Evolutionary conservation across 129 eudicot genomes (phyloP), one percentile per base, ranked within the genome.

Genomic region (Ambrosia trifida): DNA sequence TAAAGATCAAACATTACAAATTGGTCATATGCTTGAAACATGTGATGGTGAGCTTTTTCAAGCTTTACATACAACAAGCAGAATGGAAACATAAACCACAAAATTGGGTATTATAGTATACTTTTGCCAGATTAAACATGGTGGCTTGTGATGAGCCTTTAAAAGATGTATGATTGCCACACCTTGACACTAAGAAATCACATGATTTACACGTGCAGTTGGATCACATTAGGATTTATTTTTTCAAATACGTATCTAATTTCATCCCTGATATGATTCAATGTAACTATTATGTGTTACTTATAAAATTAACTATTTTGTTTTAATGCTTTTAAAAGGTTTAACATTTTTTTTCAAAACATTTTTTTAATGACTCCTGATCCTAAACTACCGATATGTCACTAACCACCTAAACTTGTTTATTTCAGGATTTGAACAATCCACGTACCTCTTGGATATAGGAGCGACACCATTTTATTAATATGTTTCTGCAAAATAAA

Each of bases 161-260:
- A 57, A 4, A 72, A 11, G 68, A 58, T 43, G 62, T 44, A 43
- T 72, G 68, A 72, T 57, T 59, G 31, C 30, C 76, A 72, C 47
- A 59, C 76, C 47, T 30, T n/a, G 76, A 72, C 76, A 58, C 68
- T 72, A 44, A 44, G 76, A 59, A 5, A 58, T 72, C 76, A 72
- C 63, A 24, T 56, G 63, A 56, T 56, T 56, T 56, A 56, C 63
- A 24, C 63, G 36, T 56, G 63, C 33, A 56, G 16, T 56, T 54
- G 33, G 61, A 54, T 54, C 61, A 20, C 61, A 54, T 19, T 20
- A 54, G 19, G 61, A 10, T 10, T 20, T 24, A 24, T 24, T 54
- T 20, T 54, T 2, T 40, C 44, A 40, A 12, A 54, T 3, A 54
- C 35, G 20, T 12, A 20, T 38, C 43, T 38, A 38, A 38, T 38